phyloP scores from a whole-genome alignment of 2,329 filamentous ascomycete genomes.

The Nothophoma quercina region DNA sequence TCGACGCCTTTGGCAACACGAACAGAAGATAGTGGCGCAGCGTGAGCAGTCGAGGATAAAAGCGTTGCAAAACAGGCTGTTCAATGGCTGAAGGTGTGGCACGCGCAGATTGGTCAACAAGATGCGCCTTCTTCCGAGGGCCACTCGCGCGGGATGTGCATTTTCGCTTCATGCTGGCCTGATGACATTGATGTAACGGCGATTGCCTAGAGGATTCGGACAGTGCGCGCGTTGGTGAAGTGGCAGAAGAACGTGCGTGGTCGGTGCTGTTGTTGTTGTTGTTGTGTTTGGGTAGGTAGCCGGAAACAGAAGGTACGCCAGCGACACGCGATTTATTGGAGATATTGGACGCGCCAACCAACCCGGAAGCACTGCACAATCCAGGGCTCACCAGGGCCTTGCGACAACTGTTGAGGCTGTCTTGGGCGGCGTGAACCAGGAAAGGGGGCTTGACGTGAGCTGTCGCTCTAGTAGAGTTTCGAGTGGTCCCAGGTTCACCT shows the following conservation, averaged over 20 bases:
- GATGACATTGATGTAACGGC: conserved; percentile 5
- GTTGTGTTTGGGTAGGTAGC: conserved; percentile 15
- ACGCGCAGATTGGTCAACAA: conserved; percentile 41
- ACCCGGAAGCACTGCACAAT: not conserved
- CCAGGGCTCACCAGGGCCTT: not conserved
- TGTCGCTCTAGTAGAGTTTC: conserved; percentile 11
- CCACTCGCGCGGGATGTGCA: conserved; percentile 27
- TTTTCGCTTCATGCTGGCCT: conserved; percentile 44
- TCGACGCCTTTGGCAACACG: conserved; percentile 72
- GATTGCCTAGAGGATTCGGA: not conserved
- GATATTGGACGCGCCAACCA: not conserved
- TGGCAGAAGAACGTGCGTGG: conserved; percentile 10
- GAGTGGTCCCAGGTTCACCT: conserved; percentile 4
- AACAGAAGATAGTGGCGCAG: conserved; percentile 75
- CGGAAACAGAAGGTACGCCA: conserved; percentile 11
- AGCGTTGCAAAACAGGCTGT: conserved; percentile 72
- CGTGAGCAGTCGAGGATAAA: conserved; percentile 71
- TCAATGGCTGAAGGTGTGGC: conserved; percentile 46
- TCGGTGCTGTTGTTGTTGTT: conserved; percentile 1
- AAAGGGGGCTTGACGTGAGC: not conserved
- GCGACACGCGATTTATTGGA: not conserved
- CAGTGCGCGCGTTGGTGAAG: conserved; percentile 7
- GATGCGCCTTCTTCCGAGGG: conserved; percentile 34
- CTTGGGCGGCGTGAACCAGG: not conserved
- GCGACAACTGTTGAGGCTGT: not conserved